phyloP scores from a whole-genome alignment of 1,284 basidiomycete species.

The Ganoderma sinense region DNA sequence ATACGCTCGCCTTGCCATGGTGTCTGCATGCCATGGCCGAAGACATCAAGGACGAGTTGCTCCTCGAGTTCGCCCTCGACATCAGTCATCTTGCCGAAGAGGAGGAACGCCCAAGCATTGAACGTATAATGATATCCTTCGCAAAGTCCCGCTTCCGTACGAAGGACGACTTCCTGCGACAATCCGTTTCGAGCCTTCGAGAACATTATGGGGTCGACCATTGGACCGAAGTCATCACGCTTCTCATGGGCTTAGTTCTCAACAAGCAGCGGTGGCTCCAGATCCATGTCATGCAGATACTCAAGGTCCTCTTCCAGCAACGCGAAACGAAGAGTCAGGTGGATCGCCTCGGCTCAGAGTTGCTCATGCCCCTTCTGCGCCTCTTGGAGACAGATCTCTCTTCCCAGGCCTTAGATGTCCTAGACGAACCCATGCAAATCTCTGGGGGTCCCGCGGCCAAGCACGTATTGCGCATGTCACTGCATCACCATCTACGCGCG shows the following conservation, averaged over 20 bases:
- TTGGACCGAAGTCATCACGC: constrained; percentile 82
- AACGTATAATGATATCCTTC: constrained; percentile 90
- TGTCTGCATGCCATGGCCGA: constrained; percentile 83
- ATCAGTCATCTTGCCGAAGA: constrained; percentile 77
- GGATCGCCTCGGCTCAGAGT: constrained; percentile 81
- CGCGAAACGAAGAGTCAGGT: constrained; percentile 81
- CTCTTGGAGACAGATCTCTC: constrained; percentile 88
- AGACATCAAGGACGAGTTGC: constrained; percentile 64
- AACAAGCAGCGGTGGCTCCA: constrained; percentile 88
- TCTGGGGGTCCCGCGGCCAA: constrained; percentile 80
- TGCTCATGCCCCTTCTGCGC: constrained; percentile 90
- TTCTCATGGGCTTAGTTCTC: constrained; percentile 87
- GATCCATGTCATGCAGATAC: constrained; percentile 84
- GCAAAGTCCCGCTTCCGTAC: constrained; percentile 90
- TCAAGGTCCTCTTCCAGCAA: constrained; percentile 90
- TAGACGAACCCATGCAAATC: constrained; percentile 88
- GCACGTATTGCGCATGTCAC: constrained; percentile 89
- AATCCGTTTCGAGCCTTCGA: constrained; percentile 85
- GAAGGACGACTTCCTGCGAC: constrained; percentile 92
- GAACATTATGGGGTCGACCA: constrained; percentile 79
- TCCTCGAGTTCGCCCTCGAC: constrained; percentile 80
- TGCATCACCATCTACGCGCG: constrained; percentile 60
- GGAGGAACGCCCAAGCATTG: constrained; percentile 79
- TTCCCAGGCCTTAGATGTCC: constrained; percentile 86
- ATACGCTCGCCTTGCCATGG: constrained; percentile 88